Percentiles rank a stretch among this genome's conserved stretches.
phyloP scores from a whole-genome alignment of 129 eudicot genomes.

The Arctium lappa region DNA sequence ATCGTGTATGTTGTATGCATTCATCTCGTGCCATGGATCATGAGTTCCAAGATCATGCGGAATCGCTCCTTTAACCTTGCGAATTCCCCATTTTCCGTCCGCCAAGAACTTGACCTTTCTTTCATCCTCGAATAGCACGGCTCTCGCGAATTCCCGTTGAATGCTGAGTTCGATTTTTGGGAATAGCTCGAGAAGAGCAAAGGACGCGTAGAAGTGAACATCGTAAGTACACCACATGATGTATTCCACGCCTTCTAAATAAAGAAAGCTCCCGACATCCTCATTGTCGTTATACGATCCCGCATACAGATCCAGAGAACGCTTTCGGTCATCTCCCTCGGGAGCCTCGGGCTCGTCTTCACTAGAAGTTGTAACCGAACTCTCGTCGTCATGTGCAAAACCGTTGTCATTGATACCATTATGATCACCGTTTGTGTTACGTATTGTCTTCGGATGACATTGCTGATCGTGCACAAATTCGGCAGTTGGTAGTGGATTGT shows the following conservation, averaged over 20 bases:
- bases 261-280: conserved; percentile 88
- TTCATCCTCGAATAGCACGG: conserved; percentile 74
- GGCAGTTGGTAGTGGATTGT: conserved; percentile 52
- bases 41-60: conserved; percentile 99
- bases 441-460: conserved; percentile 3
- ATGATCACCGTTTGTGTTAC: conserved; percentile 10
- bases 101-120: conserved; percentile 83
- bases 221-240: conserved; percentile 99
- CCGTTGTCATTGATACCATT: conserved; percentile 9
- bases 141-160: conserved; percentile 92
- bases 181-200: conserved; percentile 88
- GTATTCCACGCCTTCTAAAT: conserved; percentile 94
- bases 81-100: conserved; percentile 82
- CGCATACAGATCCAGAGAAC: conserved; percentile 3
- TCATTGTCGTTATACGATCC: conserved; percentile 39
- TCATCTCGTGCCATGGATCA: conserved; percentile 99
- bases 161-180: conserved; percentile 96
- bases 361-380: conserved; percentile 18
- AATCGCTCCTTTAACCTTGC: conserved; percentile 86
- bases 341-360: conserved; percentile 33
- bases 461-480: conserved; percentile 30
- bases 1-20: conserved; percentile 95
- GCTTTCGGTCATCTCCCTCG: conserved; percentile 14
- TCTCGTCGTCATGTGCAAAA: conserved; percentile 26
- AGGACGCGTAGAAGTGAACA: conserved; percentile 96